Conservation (phyloP, 202 grass and related monocot genomes). For the Schoenoplectus triqueter region DNA sequence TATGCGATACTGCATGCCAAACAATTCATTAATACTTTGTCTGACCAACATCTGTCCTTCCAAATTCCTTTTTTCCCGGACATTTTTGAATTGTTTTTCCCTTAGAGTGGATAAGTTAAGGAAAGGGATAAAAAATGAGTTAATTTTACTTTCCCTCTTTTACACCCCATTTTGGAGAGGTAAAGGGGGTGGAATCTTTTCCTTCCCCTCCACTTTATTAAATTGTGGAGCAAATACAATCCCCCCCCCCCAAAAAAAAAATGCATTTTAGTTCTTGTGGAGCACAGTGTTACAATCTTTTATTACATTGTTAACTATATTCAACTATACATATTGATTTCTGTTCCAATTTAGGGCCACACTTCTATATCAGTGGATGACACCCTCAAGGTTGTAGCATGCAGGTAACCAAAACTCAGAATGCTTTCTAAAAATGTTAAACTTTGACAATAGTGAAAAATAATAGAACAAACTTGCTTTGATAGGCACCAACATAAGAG, state of each 20-base stretch:
- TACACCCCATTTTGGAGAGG: too few relatives aligned
- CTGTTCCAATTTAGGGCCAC: constrained; percentile 57
- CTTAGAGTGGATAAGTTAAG: too few relatives aligned
- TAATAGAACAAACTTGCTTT: background rate
- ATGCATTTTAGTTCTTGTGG: too few relatives aligned
- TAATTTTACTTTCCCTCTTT: too few relatives aligned
- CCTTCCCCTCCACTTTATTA: too few relatives aligned
- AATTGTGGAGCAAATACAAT: too few relatives aligned
- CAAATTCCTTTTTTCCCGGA: background rate
- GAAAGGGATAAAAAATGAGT: too few relatives aligned
- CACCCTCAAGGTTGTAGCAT: constrained; percentile 89
- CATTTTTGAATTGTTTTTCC: constrained; percentile 7
- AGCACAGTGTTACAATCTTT: background rate
- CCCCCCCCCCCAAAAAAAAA: too few relatives aligned
- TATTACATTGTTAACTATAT: constrained; percentile 35
- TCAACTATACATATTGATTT: constrained; percentile 1
- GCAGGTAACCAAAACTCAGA: constrained; percentile 61
- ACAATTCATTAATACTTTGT: background rate
- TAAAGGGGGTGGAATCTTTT: too few relatives aligned
- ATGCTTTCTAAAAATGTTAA: background rate
- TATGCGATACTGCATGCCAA: background rate
- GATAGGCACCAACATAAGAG: constrained; percentile 87
- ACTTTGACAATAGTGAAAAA: constrained; percentile 20
- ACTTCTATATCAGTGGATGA: constrained; percentile 87
- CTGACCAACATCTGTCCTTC: background rate